These are phyloP conservation scores for Leonotis leonurus DNA, from an alignment of 257 asterid genomes.

Conservation along the genomic window DNA sequence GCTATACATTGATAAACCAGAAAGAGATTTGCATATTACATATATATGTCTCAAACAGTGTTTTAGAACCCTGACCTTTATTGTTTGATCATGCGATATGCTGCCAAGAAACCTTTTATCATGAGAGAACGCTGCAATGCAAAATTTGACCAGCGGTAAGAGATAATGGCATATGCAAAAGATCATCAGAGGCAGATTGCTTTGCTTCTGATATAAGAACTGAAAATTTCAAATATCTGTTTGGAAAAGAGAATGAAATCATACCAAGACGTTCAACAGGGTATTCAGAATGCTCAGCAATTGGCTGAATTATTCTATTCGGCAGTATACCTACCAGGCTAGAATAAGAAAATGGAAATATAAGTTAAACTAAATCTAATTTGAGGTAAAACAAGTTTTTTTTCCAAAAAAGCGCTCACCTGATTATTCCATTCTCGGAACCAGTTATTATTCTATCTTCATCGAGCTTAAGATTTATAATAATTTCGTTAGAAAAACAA, in stretches of 20 bases:
- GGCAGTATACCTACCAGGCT: constrained; percentile 88
- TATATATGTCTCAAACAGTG: too few relatives aligned
- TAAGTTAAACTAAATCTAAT: background rate
- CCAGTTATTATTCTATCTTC: constrained; percentile 88
- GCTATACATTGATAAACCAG: too few relatives aligned
- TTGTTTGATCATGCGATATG: constrained; percentile 72
- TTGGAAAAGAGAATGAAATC: constrained; percentile 11
- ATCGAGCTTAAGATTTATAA: constrained; percentile 51
- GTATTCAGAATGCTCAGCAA: constrained; percentile 82
- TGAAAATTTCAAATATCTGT: background rate
- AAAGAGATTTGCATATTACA: too few relatives aligned
- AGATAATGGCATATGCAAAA: background rate
- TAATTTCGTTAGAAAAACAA: constrained; percentile 1
- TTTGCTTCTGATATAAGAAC: background rate
- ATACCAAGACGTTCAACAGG: constrained; percentile 92
- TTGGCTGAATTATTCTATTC: constrained; percentile 84
- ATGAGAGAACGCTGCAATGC: constrained; percentile 70
- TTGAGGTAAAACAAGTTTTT: background rate
- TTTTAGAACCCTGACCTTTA: constrained; percentile 48
- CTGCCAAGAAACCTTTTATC: constrained; percentile 87
- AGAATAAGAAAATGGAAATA: constrained; percentile 8
- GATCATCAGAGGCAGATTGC: too few relatives aligned
- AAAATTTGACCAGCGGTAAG: constrained; percentile 13
- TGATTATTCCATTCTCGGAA: constrained; percentile 80
- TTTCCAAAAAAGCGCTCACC: constrained; percentile 29